These are phyloP conservation scores for Lactarius psammicola DNA, from an alignment of 768 basidiomycete genomes.

Conservation along the genomic window DNA sequence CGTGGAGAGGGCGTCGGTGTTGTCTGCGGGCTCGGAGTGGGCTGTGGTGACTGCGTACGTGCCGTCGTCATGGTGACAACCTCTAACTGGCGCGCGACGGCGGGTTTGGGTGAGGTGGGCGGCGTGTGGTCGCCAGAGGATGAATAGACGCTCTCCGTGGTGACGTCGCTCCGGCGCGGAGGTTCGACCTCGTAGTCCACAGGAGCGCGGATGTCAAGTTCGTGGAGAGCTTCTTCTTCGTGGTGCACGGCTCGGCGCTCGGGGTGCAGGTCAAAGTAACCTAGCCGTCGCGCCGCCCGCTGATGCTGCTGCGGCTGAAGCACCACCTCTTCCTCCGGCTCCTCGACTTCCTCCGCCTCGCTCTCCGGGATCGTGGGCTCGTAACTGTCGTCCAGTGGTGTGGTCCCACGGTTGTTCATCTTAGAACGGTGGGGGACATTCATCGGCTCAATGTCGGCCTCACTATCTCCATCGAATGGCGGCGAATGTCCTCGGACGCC, in stretches of 20 bases:
- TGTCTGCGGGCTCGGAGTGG: neutral
- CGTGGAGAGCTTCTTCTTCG: neutral
- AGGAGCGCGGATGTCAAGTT: constrained; percentile 19
- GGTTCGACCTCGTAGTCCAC: constrained; percentile 33
- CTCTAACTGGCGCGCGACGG: too few species aligned
- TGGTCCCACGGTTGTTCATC: constrained; percentile 10
- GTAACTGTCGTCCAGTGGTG: constrained; percentile 7
- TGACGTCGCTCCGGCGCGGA: constrained; percentile 17
- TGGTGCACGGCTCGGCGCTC: constrained; percentile 49
- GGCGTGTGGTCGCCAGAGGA: neutral
- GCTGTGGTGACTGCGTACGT: too few species aligned
- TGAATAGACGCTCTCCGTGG: constrained; percentile 22
- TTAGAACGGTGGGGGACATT: constrained; percentile 21
- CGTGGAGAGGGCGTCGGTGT: neutral
- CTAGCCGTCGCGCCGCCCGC: constrained; percentile 44
- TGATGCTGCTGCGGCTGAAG: neutral
- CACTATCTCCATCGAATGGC: constrained; percentile 42
- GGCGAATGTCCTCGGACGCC: constrained; percentile 43
- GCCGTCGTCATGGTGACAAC: too few species aligned
- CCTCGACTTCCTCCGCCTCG: constrained; percentile 31
- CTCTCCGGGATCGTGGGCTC: constrained; percentile 19
- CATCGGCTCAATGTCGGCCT: constrained; percentile 32
- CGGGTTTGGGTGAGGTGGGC: constrained; percentile 1
- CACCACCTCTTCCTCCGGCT: constrained; percentile 29
- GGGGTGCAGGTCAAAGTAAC: constrained; percentile 80